phyloP scores from a whole-genome alignment of 2,329 filamentous ascomycete species.

The Botryotinia narcissicola region DNA sequence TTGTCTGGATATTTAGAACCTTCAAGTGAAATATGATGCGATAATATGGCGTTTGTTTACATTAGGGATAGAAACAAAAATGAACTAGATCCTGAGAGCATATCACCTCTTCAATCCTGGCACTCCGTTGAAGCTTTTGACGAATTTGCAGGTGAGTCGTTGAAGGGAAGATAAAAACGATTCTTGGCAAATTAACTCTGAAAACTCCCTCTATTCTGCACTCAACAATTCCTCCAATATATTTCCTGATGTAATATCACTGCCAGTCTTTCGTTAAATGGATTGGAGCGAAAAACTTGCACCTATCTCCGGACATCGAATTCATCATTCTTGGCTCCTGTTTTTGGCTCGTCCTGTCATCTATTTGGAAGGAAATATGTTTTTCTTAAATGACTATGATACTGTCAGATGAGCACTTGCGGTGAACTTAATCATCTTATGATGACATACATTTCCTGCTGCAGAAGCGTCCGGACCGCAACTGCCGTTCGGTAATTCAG shows the following conservation, averaged over 20 bases:
- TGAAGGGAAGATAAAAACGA: neutral
- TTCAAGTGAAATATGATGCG: neutral
- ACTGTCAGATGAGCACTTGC: constrained; percentile 7
- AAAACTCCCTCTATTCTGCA: neutral
- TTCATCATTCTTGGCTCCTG: neutral
- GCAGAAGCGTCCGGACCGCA: neutral
- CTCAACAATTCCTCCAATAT: neutral
- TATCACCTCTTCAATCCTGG: neutral
- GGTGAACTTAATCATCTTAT: neutral
- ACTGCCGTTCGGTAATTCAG: constrained; percentile 16
- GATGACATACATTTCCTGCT: neutral
- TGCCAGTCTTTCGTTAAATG: neutral
- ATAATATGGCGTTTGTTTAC: neutral
- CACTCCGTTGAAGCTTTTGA: neutral
- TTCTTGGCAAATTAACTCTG: neutral
- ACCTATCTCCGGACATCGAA: neutral
- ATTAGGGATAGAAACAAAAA: neutral
- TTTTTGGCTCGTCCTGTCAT: neutral
- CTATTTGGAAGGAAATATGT: neutral
- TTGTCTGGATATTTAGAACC: neutral
- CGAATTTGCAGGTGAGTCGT: neutral
- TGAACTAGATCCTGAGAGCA: neutral
- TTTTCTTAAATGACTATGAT: neutral
- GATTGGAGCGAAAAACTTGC: neutral
- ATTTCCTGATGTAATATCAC: neutral